A percentile compares a stretch with the other conserved stretches of the same genome.
Conservation (phyloP, 2,329 filamentous ascomycete genomes). For the Dissoconium aciculare region DNA sequence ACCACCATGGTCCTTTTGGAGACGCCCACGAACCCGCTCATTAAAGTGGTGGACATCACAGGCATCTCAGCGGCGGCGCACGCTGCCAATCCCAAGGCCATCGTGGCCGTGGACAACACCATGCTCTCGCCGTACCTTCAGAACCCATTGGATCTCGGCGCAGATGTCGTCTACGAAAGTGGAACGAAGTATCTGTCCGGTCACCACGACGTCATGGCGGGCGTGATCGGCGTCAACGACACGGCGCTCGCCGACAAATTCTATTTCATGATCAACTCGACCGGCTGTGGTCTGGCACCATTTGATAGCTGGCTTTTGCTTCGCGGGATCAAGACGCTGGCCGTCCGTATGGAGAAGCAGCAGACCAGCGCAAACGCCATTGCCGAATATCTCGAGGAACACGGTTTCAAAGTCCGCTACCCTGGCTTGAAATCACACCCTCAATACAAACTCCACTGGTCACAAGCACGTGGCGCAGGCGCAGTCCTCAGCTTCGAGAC, state of each 20-base stretch:
- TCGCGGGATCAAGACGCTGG: slow-evolving; percentile 88
- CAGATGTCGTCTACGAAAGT: slow-evolving; percentile 93
- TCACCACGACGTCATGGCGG: slow-evolving; percentile 98
- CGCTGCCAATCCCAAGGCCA: slow-evolving; percentile 57
- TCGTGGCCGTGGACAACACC: slow-evolving; percentile 94
- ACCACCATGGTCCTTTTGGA: slow-evolving; percentile 93
- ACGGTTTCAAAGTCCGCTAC: slow-evolving; percentile 89
- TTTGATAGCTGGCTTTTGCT: slow-evolving; percentile 95
- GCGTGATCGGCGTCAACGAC: slow-evolving; percentile 86
- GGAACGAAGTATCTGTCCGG: slow-evolving; percentile 96
- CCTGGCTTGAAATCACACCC: slow-evolving; percentile 88
- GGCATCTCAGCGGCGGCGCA: slow-evolving; percentile 65
- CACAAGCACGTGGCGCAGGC: slow-evolving; percentile 83
- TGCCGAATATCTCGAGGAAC: slow-evolving; percentile 76
- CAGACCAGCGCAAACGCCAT: slow-evolving; percentile 83
- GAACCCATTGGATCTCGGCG: slow-evolving; percentile 86
- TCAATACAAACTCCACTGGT: slow-evolving; percentile 91
- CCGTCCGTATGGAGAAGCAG: slow-evolving; percentile 97
- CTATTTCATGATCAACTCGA: slow-evolving; percentile 94
- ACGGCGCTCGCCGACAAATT: slow-evolving; percentile 67
- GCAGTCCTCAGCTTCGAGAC: slow-evolving; percentile 95
- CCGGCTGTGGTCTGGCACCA: slow-evolving; percentile 81
- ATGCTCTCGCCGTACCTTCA: slow-evolving; percentile 94
- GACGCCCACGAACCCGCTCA: slow-evolving; percentile 91
- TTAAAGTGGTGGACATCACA: slow-evolving; percentile 91